These are phyloP conservation scores for Phlebiopsis flavidoalba DNA, from an alignment of 768 basidiomycete species.

Conservation along the genomic window DNA sequence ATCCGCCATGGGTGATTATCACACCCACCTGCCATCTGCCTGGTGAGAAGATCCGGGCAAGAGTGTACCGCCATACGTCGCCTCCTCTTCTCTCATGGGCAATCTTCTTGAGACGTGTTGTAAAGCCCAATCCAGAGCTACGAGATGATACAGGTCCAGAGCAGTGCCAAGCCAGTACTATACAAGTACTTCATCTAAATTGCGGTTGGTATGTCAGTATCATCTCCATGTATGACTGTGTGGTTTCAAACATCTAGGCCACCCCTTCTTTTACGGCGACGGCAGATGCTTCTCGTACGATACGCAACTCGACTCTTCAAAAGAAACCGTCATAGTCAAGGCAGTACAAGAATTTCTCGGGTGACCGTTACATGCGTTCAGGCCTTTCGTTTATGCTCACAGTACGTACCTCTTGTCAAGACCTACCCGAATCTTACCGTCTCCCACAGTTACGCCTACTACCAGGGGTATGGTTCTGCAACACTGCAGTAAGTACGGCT, in stretches of 20 bases:
- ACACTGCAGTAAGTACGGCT: constrained; percentile 89
- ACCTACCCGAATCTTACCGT: constrained; percentile 49
- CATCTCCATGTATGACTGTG: constrained; percentile 48
- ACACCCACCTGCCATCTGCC: constrained; percentile 85
- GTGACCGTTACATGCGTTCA: constrained; percentile 21
- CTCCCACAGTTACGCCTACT: constrained; percentile 65
- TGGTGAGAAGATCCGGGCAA: constrained; percentile 70
- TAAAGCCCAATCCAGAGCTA: constrained; percentile 56
- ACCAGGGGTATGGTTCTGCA: too few species aligned
- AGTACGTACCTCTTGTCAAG: constrained; percentile 32
- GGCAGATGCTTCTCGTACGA: constrained; percentile 84
- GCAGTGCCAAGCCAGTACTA: constrained; percentile 48
- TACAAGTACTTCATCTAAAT: constrained; percentile 86
- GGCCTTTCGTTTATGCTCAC: neutral
- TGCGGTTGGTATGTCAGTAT: constrained; percentile 95
- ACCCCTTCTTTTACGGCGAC: neutral
- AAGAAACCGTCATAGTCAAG: constrained; percentile 74
- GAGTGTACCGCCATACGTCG: constrained; percentile 67
- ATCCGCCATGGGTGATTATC: constrained; percentile 73
- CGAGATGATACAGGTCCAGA: constrained; percentile 70
- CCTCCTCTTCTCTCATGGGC: constrained; percentile 78
- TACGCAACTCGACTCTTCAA: constrained; percentile 83
- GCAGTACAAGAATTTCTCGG: constrained; percentile 79
- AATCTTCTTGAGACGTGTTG: constrained; percentile 60
- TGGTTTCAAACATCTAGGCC: neutral